phyloP scores from a whole-genome alignment of 2,329 filamentous ascomycete genomes.

The Aspergillus carbonarius region DNA sequence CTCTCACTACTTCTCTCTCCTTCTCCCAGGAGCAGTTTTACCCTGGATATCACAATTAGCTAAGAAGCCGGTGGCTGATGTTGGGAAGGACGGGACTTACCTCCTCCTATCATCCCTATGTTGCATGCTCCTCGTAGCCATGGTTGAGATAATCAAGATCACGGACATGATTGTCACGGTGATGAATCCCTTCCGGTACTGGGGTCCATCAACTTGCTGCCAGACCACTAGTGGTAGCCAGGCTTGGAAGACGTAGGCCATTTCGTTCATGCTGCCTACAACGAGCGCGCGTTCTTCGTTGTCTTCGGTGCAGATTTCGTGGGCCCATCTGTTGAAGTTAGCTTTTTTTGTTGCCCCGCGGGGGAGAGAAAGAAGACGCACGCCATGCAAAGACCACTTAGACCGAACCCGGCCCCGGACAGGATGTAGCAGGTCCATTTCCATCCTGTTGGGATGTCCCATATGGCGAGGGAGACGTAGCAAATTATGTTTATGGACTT shows the following conservation, averaged over 20 bases:
- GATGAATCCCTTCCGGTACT: slow-evolving; percentile 61
- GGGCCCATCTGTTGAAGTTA: slow-evolving; percentile 44
- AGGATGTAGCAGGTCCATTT: slow-evolving; percentile 65
- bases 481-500: slow-evolving; percentile 43
- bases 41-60: not conserved
- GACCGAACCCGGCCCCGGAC: slow-evolving; percentile 47
- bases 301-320: slow-evolving; percentile 56
- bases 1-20: not conserved
- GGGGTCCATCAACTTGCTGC: slow-evolving; percentile 63
- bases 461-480: slow-evolving; percentile 48
- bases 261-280: slow-evolving; percentile 65
- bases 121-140: slow-evolving; percentile 4
- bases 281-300: slow-evolving; percentile 68
- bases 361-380: too few relatives aligned
- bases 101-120: slow-evolving; percentile 7
- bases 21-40: not conserved
- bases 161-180: slow-evolving; percentile 54
- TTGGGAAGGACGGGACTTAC: not conserved
- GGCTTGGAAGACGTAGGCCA: slow-evolving; percentile 68
- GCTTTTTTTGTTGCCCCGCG: not conserved
- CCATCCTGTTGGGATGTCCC: slow-evolving; percentile 55
- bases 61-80: too few relatives aligned
- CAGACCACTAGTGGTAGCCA: slow-evolving; percentile 68
- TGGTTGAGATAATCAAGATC: slow-evolving; percentile 52
- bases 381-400: slow-evolving; percentile 53